Percentiles rank a stretch among this genome's conserved stretches.
Evolutionary conservation across 805 yeast species (phyloP).

Genomic region (Candida ipomoeae): DNA sequence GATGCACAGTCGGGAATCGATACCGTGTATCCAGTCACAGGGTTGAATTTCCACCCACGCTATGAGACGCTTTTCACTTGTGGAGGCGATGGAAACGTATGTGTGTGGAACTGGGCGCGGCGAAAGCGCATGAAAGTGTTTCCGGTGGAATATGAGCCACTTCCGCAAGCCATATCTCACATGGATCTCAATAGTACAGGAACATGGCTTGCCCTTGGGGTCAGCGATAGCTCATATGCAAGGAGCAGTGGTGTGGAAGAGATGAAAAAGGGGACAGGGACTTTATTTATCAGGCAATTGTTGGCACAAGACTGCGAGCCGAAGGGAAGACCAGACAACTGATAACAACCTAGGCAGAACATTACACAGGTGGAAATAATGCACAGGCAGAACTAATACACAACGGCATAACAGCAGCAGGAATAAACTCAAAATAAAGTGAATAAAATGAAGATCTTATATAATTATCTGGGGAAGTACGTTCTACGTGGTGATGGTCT

Average conservation of each 20-base stretch:
- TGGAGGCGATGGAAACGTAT: conserved; percentile 49
- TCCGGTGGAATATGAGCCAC: conserved; percentile 5
- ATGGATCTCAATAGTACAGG: conserved; percentile 16
- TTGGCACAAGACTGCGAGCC: conserved; percentile 11
- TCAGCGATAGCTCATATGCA: conserved; percentile 10
- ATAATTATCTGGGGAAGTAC: not conserved
- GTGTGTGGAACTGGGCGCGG: conserved; percentile 47
- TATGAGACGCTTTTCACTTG: conserved; percentile 44
- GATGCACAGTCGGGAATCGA: conserved; percentile 35
- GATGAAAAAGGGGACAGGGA: not conserved
- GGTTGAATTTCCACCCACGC: conserved; percentile 39
- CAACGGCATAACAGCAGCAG: no score
- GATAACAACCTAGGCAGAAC: not conserved
- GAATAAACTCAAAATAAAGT: no score
- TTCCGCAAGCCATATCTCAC: conserved; percentile 10
- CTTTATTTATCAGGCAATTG: conserved; percentile 7
- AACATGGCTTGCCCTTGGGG: conserved; percentile 11
- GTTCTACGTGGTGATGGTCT: no score
- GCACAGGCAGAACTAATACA: no score
- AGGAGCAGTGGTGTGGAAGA: conserved; percentile 1
- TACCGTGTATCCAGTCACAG: conserved; percentile 49
- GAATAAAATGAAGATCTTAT: no score
- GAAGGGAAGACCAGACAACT: not conserved
- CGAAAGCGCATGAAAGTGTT: conserved; percentile 42
- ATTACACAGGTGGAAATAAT: no score